Evolutionary conservation across 169 alveolate species (phyloP), one percentile per base, ranked within the genome.

Genomic region (Cryptosporidium felis): DNA sequence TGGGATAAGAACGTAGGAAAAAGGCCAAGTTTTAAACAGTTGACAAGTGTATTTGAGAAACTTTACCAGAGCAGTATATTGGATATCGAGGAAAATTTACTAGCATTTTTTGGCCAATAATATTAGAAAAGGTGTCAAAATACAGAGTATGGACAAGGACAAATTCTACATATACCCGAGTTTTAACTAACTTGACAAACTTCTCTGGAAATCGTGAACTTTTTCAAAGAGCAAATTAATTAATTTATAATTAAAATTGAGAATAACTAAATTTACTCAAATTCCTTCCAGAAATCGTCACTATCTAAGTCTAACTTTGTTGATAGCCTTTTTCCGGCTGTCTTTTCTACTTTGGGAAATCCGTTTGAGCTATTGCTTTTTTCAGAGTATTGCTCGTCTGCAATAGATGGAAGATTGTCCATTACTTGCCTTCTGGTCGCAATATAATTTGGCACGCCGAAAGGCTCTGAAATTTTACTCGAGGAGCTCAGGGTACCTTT

Each of bases 201-300:
- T 44, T 14, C n/a, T 44, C 12, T 44, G 12, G n/a, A 14, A 14
- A 14, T n/a, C n/a, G n/a, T n/a, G n/a, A n/a, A n/a, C n/a, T n/a
- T n/a, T n/a, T n/a, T n/a, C n/a, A n/a, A n/a, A n/a, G n/a, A n/a
- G n/a, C n/a, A n/a, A n/a, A n/a, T n/a, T n/a, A 49, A 32, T 49
- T 4, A 16, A 49, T 49, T 21, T 2, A 21, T 49, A 45, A 32
- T 16, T 49, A 16, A 21, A 8, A 49, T 18, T 10, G 9, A 16
- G 9, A 49, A 49, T 8, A 23, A 0, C 2, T 56, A 30, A 28
- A 26, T 16, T 51, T 40, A 49, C 46, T 74, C 85, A 49, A 74
- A 74, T 36, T 74, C 85, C 59, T 74, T 74, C 85, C 85, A 74
- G 42, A 74, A 74, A 53, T 74, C 85, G 36, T 74, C 85, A 74